phyloP scores from a whole-genome alignment of 768 basidiomycete genomes.

The Tylopilus vinaceipallidus region DNA sequence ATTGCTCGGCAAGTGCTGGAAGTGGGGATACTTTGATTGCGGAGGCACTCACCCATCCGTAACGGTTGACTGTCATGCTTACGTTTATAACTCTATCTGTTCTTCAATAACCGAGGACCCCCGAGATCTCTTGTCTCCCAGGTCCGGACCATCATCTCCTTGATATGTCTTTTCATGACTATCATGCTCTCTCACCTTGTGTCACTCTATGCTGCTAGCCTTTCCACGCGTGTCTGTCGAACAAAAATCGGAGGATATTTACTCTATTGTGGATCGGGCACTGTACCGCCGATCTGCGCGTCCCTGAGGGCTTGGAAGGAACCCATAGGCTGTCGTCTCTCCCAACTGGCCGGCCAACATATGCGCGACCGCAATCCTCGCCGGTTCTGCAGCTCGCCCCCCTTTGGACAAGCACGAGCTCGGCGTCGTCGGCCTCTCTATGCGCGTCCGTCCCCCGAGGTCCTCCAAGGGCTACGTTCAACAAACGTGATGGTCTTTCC shows the following conservation, averaged over 20 bases:
- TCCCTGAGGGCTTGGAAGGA: slow-evolving; percentile 55
- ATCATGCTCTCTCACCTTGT: slow-evolving; percentile 72
- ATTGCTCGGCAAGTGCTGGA: slow-evolving; percentile 60
- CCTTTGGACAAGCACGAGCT: too few relatives aligned
- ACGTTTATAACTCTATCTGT: slow-evolving; percentile 11
- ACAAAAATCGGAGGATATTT: slow-evolving; percentile 72
- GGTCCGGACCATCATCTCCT: slow-evolving; percentile 76
- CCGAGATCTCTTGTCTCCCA: slow-evolving; percentile 69
- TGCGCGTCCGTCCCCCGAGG: too few relatives aligned
- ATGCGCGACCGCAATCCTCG: too few relatives aligned
- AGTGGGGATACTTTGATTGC: too few relatives aligned
- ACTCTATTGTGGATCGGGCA: slow-evolving; percentile 66
- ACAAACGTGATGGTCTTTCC: too few relatives aligned
- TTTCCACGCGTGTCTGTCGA: slow-evolving; percentile 65
- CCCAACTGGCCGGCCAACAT: too few relatives aligned
- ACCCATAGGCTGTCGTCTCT: too few relatives aligned
- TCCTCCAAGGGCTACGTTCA: too few relatives aligned
- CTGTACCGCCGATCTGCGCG: too few relatives aligned
- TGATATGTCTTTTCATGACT: slow-evolving; percentile 65
- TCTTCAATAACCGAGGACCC: background rate
- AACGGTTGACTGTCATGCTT: slow-evolving; percentile 6
- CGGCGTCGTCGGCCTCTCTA: background rate
- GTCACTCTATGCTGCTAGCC: slow-evolving; percentile 93
- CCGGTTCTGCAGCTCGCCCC: too few relatives aligned
- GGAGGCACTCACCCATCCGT: too few relatives aligned